These are phyloP conservation scores for Rutstroemia sp. DNA, from an alignment of 2,329 filamentous ascomycete species.

Conservation along the genomic window DNA sequence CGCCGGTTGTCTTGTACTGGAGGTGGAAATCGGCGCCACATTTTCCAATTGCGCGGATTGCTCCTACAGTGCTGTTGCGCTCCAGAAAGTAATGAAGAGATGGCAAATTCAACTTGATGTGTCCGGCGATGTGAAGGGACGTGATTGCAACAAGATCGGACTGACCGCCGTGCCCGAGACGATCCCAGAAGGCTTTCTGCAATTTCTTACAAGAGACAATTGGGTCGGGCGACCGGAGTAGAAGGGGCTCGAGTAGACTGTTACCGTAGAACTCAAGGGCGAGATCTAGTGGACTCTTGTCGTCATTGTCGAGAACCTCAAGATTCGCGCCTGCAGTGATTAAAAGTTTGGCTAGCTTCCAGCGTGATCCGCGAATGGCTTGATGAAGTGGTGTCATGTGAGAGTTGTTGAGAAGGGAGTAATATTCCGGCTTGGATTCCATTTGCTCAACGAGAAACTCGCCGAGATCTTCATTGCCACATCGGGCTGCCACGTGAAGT, in stretches of 20 bases:
- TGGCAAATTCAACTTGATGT: too few species aligned
- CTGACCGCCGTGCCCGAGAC: neutral
- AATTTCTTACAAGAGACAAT: neutral
- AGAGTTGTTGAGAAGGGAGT: neutral
- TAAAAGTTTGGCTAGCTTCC: neutral
- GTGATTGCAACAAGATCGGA: neutral
- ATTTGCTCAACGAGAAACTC: slow-evolving; percentile 1
- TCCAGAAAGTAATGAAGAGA: neutral
- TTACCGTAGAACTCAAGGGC: neutral
- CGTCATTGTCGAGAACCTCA: neutral
- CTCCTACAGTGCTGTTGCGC: neutral
- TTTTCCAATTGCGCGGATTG: neutral
- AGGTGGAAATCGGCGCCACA: neutral
- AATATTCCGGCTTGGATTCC: neutral
- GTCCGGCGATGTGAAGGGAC: neutral
- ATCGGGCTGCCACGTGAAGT: slow-evolving; percentile 1
- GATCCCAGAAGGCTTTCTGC: neutral
- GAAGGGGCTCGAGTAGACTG: neutral
- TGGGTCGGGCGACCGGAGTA: neutral
- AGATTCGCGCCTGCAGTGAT: neutral
- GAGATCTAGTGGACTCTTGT: neutral
- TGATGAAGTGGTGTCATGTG: neutral
- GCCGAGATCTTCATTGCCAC: slow-evolving; percentile 1
- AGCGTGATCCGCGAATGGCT: neutral
- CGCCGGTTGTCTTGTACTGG: neutral